Percentiles rank a stretch among this genome's conserved stretches.
Evolutionary conservation across 139 green algal genomes (phyloP).

Genomic region (Tetradesmus lagerheimii): DNA sequence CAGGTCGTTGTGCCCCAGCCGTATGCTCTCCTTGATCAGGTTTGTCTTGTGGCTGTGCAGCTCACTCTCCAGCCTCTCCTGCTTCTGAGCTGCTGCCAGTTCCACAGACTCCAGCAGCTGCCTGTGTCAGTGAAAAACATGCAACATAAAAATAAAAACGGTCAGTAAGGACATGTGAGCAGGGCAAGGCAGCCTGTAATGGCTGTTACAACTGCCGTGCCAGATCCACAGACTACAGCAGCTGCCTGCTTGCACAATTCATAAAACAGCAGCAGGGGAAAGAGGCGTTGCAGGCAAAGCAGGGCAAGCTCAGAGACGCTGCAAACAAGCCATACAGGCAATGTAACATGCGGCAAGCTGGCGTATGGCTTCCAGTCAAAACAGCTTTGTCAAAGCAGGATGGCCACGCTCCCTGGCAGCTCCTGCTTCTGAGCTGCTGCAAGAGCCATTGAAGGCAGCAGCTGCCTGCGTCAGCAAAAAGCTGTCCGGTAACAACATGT

Average conservation of each 20-base stretch:
- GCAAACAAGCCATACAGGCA: too few relatives aligned
- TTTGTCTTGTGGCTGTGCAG: constrained; percentile 84
- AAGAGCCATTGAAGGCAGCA: constrained; percentile 63
- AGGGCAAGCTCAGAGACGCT: too few relatives aligned
- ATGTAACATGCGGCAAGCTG: too few relatives aligned
- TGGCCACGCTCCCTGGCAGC: constrained; percentile 78
- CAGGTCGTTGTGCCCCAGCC: constrained; percentile 91
- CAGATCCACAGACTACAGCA: too few relatives aligned
- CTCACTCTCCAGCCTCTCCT: constrained; percentile 84
- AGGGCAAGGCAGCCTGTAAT: too few relatives aligned
- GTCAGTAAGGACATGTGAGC: too few relatives aligned
- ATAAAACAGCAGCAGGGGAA: neutral
- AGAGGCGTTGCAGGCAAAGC: too few relatives aligned
- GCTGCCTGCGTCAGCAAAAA: constrained; percentile 52
- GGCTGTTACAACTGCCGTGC: too few relatives aligned
- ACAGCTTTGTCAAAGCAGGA: too few relatives aligned
- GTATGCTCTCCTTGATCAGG: constrained; percentile 95
- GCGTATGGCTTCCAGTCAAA: too few relatives aligned
- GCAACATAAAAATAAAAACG: neutral
- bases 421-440: constrained; percentile 59
- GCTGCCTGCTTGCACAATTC: neutral
- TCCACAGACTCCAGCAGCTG: constrained; percentile 69
- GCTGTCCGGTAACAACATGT: too few relatives aligned
- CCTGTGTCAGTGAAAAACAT: constrained; percentile 57
- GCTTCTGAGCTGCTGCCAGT: constrained; percentile 35